These are phyloP conservation scores for Kodamaea alishanica DNA, from an alignment of 1,139 yeast genomes.

Conservation along the genomic window DNA sequence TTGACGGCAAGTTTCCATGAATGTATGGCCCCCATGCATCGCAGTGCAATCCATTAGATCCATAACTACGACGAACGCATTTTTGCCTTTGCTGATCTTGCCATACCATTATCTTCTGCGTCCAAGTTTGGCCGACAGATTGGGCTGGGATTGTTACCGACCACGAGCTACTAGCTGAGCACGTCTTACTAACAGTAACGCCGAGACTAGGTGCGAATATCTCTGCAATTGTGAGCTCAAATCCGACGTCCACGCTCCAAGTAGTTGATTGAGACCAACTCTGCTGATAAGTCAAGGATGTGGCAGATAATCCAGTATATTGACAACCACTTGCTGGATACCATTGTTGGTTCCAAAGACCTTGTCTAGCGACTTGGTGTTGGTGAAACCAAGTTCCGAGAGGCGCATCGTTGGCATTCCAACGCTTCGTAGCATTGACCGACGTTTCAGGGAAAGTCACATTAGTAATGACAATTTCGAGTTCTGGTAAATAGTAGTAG, in stretches of 20 bases:
- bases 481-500: no score
- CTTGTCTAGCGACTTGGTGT: not conserved
- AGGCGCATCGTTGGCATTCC: no score
- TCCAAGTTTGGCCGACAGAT: slow-evolving; percentile 1
- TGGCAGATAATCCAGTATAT: no score
- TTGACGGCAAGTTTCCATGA: no score
- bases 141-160: not conserved
- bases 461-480: no score
- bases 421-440: no score
- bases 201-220: not conserved
- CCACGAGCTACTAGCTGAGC: not conserved
- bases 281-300: not conserved
- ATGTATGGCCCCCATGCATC: not conserved
- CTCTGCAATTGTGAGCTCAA: not conserved
- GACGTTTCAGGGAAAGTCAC: no score
- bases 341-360: not conserved
- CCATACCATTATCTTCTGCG: slow-evolving; percentile 1
- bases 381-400: not conserved
- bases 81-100: not conserved
- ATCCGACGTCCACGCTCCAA: slow-evolving; percentile 1
- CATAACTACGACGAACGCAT: not conserved
- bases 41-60: not conserved
- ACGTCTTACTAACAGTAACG: not conserved
- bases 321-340: not conserved
- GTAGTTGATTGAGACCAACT: not conserved